Base-by-base conservation (phyloP, 768 basidiomycete species). In the Hericium erinaceus region DNA sequence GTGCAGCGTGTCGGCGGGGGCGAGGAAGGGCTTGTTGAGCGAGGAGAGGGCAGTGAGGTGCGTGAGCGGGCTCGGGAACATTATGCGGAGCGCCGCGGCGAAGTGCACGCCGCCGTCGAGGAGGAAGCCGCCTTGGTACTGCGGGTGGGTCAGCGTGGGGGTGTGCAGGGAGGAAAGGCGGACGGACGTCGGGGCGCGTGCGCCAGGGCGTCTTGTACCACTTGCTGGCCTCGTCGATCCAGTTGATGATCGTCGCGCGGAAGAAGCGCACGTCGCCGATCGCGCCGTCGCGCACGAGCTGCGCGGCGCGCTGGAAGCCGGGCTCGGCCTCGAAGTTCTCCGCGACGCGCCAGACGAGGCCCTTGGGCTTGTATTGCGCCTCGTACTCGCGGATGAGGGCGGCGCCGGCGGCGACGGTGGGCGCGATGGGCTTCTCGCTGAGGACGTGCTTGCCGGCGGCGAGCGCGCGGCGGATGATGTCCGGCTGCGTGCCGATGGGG, bases 151-250 rank as follows among this genome's bases (percentile, higher is more conserved):
- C 26, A 22, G 50, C 12, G 18, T 4, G 55, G 49, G 26, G 16
- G 48, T 10, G n/a, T 50, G 18, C 54, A 60, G 39, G 26, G 60
- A 52, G 13, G 60, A 39, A 48, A 11, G 40, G 26, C 60, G 51
- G 12, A 76, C 84, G 64, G 63, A 88, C 87, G 61, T 90, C 88
- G 22, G 92, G 91, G 52, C 87, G 73, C 2, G 85, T 87, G 41
- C 92, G 76, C 92, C 92, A 94, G 39, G 84, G 80, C 0, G 89
- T 92, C 54, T 88, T 84, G 67, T 89, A 89, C 77, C 83, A 93
- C 66, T 86, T 85, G 24, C 78, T 80, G 13, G 80, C 78, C 66
- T 80, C 73, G 60, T 83, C 80, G 59, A 89, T 73, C 61, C 75
- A 74, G 60, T 76, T 77, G 26, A 82, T 72, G 2, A 75, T 73